phyloP scores from a whole-genome alignment of 495 filamentous ascomycete genomes.

The Thermochaetoides thermophila region DNA sequence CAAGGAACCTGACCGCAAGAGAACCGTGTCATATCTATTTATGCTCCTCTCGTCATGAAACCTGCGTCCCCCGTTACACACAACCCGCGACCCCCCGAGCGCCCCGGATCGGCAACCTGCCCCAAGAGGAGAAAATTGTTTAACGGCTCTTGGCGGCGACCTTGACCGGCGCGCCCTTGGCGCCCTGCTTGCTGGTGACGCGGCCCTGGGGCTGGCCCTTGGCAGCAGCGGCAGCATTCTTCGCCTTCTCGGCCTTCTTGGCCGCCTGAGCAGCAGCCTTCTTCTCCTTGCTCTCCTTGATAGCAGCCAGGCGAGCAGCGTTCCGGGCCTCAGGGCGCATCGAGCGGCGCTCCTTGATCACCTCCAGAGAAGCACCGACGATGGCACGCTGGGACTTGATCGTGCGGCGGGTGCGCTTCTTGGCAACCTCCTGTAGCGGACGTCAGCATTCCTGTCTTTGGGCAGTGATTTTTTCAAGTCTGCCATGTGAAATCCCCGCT shows the following conservation, averaged over 20 bases:
- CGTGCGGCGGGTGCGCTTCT: conserved; percentile 96
- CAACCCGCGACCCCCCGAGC: conserved; percentile 7
- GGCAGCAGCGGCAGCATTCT: conserved; percentile 58
- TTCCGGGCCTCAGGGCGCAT: conserved; percentile 87
- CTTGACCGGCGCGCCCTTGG: conserved; percentile 81
- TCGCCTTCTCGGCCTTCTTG: conserved; percentile 99
- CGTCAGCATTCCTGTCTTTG: conserved; percentile 31
- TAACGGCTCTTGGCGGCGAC: conserved; percentile 79
- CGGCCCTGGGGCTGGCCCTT: conserved; percentile 55
- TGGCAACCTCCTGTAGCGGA: conserved; percentile 77
- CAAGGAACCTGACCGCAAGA: conserved; percentile 15
- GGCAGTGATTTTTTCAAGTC: no score
- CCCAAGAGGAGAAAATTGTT: conserved; percentile 16
- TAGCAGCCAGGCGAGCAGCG: conserved; percentile 79
- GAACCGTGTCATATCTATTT: conserved; percentile 12
- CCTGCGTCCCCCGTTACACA: conserved; percentile 4
- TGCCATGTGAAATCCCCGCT: no score
- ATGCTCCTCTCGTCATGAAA: conserved; percentile 10
- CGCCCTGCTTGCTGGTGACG: conserved; percentile 91
- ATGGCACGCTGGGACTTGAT: conserved; percentile 98
- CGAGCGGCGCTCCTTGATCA: conserved; percentile 96
- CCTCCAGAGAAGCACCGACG: conserved; percentile 96
- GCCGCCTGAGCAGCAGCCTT: conserved; percentile 66
- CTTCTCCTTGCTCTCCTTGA: conserved; percentile 96
- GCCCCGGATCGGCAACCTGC: conserved; percentile 7